Base-by-base conservation (phyloP, 2,329 filamentous ascomycete genomes). In the Juglanconis sp. region DNA sequence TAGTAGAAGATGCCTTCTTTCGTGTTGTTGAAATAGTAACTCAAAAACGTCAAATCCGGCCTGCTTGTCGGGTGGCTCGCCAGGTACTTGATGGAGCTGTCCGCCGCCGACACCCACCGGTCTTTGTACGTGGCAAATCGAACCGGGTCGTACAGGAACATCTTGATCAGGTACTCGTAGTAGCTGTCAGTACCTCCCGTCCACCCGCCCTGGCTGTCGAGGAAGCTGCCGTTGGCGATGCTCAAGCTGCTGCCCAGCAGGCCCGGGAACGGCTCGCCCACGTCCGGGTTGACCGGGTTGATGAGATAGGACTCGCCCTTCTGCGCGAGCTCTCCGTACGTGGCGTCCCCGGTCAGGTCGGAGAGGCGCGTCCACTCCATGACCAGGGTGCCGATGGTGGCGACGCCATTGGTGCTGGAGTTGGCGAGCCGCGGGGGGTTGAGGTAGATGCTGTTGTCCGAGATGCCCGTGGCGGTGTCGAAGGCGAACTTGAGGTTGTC, bases 131-230 rank as follows among this genome's bases (percentile, higher is more conserved):
- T 63, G 1, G 68, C 73, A 68, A 90, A 96, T 3, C 85, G 80
- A 5, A 72, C 66, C 0, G 85, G 79, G 69, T 94, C 88, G 71
- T 96, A 96, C 57, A 94, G 74, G 68, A 87, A 96, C 90, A 95
- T 94, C 78, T 96, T 96, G 73, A 96, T 88, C 36, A 96, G 82
- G 68, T 96, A 96, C 74, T 96, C 91, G 75, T 96, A 96, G 75
- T 88, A 96, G 48, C 87, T 91, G 72, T 96, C 91, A 35, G 83
- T 83, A 6, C 89, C 88, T 54, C 88, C 91, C 44, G 84, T 83
- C 91, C 91, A 96, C 49, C 90, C 89, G 55, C 92, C 91, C 1
- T 66, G 68, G 31, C 81, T 81, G 69, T 94, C 84, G 13, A 82
- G 66, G 66, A 96, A 94, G 7, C 77, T 68, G 24, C 92, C 92